A percentile compares a stretch with the other conserved stretches of the same genome.
These are phyloP conservation scores for Aspergillus leporis DNA, from an alignment of 495 filamentous ascomycete species.

Conservation along the genomic window DNA sequence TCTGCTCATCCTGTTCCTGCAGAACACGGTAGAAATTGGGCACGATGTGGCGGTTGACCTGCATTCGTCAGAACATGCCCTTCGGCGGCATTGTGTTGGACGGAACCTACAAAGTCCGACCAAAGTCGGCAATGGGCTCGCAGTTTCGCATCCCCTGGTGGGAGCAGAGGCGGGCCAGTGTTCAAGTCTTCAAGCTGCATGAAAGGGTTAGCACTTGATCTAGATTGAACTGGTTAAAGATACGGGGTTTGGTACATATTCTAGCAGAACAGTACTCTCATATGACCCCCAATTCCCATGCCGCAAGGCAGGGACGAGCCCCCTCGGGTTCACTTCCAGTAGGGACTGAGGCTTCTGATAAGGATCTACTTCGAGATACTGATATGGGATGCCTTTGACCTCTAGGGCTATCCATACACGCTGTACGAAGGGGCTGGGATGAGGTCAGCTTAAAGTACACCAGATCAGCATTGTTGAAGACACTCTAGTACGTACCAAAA, in stretches of 20 bases:
- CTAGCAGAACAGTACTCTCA: conserved; percentile 83
- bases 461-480: background rate
- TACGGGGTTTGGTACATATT: conserved; percentile 64
- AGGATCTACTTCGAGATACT: conserved; percentile 91
- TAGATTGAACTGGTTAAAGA: background rate
- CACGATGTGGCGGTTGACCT: conserved; percentile 83
- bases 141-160: conserved; percentile 61
- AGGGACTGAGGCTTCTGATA: conserved; percentile 78
- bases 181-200: conserved; percentile 76
- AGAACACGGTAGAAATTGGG: conserved; percentile 80
- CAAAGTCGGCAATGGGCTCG: conserved; percentile 82
- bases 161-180: conserved; percentile 61
- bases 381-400: conserved; percentile 76
- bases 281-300: conserved; percentile 87
- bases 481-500: conserved; percentile 70
- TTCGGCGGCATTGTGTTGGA: background rate
- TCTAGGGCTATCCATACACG: conserved; percentile 97
- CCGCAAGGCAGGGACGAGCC: conserved; percentile 79
- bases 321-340: conserved; percentile 84
- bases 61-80: conserved; percentile 21
- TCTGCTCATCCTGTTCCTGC: conserved; percentile 65
- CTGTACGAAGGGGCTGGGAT: conserved; percentile 74
- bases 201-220: background rate
- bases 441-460: conserved; percentile 19
- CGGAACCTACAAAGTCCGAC: conserved; percentile 74